phyloP scores from a whole-genome alignment of 345 rosid species.

The Ceriops zippeliana region DNA sequence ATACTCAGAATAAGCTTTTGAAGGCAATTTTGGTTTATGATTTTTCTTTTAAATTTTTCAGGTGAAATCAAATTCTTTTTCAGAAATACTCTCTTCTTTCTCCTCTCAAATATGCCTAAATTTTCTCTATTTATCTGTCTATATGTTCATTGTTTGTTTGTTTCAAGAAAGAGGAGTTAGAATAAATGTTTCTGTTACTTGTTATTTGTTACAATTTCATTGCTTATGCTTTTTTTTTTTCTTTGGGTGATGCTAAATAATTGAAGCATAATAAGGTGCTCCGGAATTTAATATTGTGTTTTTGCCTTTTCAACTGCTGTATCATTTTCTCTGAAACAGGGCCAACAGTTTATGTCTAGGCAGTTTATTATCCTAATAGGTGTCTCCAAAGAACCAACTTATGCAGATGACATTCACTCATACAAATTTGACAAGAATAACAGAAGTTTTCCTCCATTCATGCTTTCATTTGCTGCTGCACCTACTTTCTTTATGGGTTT shows the following conservation, averaged over 20 bases:
- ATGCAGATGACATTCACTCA: constrained; percentile 22
- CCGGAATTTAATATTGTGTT: neutral
- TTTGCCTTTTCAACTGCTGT: constrained; percentile 10
- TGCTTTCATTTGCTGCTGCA: constrained; percentile 54
- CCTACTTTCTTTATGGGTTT: constrained; percentile 54
- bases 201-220: too few relatives aligned
- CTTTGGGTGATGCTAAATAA: neutral
- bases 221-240: neutral
- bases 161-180: too few relatives aligned
- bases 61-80: too few relatives aligned
- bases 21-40: too few relatives aligned
- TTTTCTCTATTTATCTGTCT: too few relatives aligned
- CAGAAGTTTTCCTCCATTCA: constrained; percentile 39
- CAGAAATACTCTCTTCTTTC: too few relatives aligned
- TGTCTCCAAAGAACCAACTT: constrained; percentile 31
- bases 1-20: too few relatives aligned
- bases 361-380: constrained; percentile 30
- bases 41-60: too few relatives aligned
- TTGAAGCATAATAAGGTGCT: neutral
- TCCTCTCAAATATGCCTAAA: too few relatives aligned
- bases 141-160: too few relatives aligned
- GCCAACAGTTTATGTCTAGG: constrained; percentile 38
- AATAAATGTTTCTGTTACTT: too few relatives aligned
- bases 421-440: constrained; percentile 31
- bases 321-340: constrained; percentile 41